Percentiles rank a stretch among this genome's conserved stretches.
Evolutionary conservation across 495 filamentous ascomycete species (phyloP).

Genomic region (Haplographium delicatum): DNA sequence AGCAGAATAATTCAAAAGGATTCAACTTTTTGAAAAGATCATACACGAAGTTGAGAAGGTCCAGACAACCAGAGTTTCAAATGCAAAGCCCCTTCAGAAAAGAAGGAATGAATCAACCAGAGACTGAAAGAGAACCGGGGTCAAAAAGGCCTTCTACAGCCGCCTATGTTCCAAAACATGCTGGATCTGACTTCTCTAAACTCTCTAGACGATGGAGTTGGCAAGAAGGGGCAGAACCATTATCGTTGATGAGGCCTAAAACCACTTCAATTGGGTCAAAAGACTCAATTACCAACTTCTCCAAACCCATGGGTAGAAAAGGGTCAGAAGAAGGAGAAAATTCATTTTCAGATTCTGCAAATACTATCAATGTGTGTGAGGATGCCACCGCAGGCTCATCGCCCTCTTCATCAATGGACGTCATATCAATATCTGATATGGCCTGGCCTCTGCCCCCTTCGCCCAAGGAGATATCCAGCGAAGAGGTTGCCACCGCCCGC

Average conservation of each 20-base stretch:
- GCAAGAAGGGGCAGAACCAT: background rate
- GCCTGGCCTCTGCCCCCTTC: no score
- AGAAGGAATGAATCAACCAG: background rate
- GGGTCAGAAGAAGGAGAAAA: background rate
- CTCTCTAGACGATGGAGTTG: background rate
- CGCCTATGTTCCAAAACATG: slow-evolving; percentile 7
- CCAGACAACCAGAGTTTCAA: no score
- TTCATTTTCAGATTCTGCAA: background rate
- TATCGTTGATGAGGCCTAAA: background rate
- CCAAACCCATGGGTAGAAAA: background rate
- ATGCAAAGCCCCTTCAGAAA: no score
- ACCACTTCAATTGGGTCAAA: background rate
- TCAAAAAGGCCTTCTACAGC: background rate
- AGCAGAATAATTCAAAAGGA: background rate
- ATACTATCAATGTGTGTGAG: background rate
- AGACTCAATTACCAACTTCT: no score
- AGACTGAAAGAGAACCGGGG: background rate
- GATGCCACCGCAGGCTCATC: background rate
- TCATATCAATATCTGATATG: no score
- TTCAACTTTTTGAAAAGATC: background rate
- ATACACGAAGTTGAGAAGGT: background rate
- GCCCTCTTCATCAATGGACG: no score
- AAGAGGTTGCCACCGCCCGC: no score
- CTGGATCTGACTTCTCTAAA: background rate
- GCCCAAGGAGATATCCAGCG: no score